These are phyloP conservation scores for Entrophospora sp. DNA, from an alignment of 192 early-diverging fungal genomes.

Conservation along the genomic window DNA sequence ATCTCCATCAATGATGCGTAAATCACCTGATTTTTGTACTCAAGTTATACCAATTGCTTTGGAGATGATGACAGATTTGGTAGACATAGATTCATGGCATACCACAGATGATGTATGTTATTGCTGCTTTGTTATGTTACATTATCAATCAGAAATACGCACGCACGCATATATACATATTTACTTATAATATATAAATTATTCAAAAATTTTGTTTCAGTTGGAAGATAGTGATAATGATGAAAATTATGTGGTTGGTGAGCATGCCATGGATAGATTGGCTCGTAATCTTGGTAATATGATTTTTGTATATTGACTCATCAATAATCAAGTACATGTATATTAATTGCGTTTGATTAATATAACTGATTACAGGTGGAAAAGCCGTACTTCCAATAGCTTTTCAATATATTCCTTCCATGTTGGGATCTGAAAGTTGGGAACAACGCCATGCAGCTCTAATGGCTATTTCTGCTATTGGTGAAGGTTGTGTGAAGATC, in stretches of 20 bases:
- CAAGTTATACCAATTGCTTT: slow-evolving; percentile 80
- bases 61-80: slow-evolving; percentile 92
- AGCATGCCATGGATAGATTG: slow-evolving; percentile 94
- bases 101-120: slow-evolving; percentile 63
- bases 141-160: background rate
- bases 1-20: slow-evolving; percentile 83
- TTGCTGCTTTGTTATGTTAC: background rate
- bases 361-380: slow-evolving; percentile 46
- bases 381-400: slow-evolving; percentile 80
- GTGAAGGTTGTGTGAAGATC: slow-evolving; percentile 91
- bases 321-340: background rate
- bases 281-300: slow-evolving; percentile 57
- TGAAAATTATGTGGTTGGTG: slow-evolving; percentile 80
- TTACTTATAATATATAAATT: background rate
- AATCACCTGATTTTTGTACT: slow-evolving; percentile 70
- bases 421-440: slow-evolving; percentile 83
- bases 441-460: slow-evolving; percentile 84
- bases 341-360: background rate
- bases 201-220: slow-evolving; percentile 19
- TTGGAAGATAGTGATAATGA: slow-evolving; percentile 88
- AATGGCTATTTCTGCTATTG: slow-evolving; percentile 92
- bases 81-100: slow-evolving; percentile 87
- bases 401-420: slow-evolving; percentile 81
- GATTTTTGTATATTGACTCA: background rate
- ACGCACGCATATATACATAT: background rate